Conservation (phyloP, 495 filamentous ascomycete species). For the Lophiostoma macrostomum region DNA sequence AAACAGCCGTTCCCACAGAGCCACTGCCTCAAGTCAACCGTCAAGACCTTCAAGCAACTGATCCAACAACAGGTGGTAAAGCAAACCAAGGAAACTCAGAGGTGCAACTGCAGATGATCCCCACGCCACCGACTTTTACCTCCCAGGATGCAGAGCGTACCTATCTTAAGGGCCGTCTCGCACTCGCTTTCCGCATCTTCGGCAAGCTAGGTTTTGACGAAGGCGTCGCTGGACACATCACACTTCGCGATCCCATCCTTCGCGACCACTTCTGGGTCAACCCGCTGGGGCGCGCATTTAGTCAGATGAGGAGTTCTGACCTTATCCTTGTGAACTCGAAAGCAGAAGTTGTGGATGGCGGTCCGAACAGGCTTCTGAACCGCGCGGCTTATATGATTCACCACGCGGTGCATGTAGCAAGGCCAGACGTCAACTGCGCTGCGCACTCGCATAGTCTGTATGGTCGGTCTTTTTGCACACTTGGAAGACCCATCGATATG, state of each 20-base stretch:
- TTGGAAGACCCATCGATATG: conserved; percentile 66
- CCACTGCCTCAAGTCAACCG: too few relatives aligned
- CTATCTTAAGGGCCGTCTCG: conserved; percentile 64
- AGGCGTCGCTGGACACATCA: conserved; percentile 48
- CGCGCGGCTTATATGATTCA: conserved; percentile 53
- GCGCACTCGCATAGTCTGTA: conserved; percentile 71
- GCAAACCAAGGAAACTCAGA: conserved; percentile 32
- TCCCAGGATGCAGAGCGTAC: conserved; percentile 61
- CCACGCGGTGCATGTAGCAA: conserved; percentile 58
- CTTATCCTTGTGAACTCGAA: conserved; percentile 66
- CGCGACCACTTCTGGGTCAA: conserved; percentile 75
- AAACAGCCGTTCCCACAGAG: too few relatives aligned
- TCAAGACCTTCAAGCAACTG: too few relatives aligned
- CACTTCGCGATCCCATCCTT: conserved; percentile 60
- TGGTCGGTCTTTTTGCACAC: conserved; percentile 64
- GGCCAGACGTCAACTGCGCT: conserved; percentile 70
- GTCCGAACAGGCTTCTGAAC: conserved; percentile 60
- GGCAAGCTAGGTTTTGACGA: conserved; percentile 68
- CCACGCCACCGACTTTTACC: conserved; percentile 54
- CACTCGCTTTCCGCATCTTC: conserved; percentile 66
- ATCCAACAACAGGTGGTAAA: too few relatives aligned
- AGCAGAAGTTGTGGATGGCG: conserved; percentile 67
- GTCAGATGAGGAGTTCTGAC: conserved; percentile 64
- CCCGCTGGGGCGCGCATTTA: conserved; percentile 71
- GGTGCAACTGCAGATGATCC: conserved; percentile 47